Evolutionary conservation across 352 stramenopile genomes (phyloP), one percentile per base, ranked within the genome.

Genomic region (Pythium rishiriense): DNA sequence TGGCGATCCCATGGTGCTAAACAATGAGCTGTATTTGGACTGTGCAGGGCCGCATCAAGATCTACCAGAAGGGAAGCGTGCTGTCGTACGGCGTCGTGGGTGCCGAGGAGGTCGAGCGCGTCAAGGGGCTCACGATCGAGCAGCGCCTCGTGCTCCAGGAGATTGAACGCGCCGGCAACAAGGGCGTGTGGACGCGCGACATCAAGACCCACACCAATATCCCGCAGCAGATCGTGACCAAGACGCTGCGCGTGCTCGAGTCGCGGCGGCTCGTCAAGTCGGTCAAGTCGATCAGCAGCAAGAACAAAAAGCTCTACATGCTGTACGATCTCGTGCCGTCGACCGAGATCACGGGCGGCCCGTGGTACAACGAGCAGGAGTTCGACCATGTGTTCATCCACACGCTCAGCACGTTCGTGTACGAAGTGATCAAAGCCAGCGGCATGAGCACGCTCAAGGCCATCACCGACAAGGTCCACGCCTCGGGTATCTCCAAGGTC

Each of bases 301-400:
- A 99, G 81, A 98, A 97, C 63, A 99, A 99, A 81, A 99, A 99
- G 73, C 78, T 99, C 1, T 99, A 99, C 79, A 99, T 99, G 94
- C 82, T 98, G 3, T 98, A 91, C 66, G 91, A 98, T 57, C 77
- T 98, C 50, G 89, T 94, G 45, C 98, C 98, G 33, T 95, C 96
- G 6, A 99, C 98, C 53, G 97, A 99, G 78, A 97, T 99, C 65
- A 99, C 97, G 10, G 98, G 98, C 68, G 98, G 98, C 24, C 95
- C 97, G 45, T 99, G 98, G 98, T 99, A 99, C 83, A 98, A 97
- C 65, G 97, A 99, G 62, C 90, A 97, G 67, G 92, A 99, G 76
- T 99, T 99, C 72, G 97, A 99, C 80, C 94, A 99, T 73, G 97
- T 98, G 69, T 99, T 99, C 81, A 98, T 99, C 74, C 84, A 97